These are phyloP conservation scores for Penicillium nordicum DNA, from an alignment of 2,329 filamentous ascomycete genomes.

Conservation along the genomic window DNA sequence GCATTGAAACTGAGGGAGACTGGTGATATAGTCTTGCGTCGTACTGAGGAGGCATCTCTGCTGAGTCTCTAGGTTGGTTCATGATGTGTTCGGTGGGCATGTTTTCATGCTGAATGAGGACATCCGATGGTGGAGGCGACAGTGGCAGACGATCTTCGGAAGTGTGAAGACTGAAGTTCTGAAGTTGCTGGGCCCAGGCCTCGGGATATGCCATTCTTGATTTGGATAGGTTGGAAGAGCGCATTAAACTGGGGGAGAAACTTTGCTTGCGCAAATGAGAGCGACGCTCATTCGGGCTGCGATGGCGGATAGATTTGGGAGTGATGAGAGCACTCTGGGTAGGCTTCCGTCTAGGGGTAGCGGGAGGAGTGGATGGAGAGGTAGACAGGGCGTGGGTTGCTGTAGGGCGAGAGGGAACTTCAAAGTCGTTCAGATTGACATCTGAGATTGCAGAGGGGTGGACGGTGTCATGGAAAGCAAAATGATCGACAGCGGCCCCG, in stretches of 20 bases:
- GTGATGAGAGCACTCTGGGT: slow-evolving; percentile 38
- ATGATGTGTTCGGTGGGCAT: slow-evolving; percentile 32
- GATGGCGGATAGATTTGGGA: slow-evolving; percentile 39
- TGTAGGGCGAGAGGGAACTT: slow-evolving; percentile 28
- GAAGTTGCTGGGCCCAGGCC: slow-evolving; percentile 53
- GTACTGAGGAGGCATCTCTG: slow-evolving; percentile 34
- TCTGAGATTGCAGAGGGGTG: slow-evolving; percentile 37
- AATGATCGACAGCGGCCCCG: slow-evolving; percentile 35
- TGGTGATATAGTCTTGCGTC: slow-evolving; percentile 33
- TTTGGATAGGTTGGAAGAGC: slow-evolving; percentile 48
- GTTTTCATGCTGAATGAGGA: slow-evolving; percentile 39
- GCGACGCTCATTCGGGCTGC: slow-evolving; percentile 42
- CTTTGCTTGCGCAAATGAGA: slow-evolving; percentile 42
- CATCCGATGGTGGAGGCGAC: slow-evolving; percentile 47
- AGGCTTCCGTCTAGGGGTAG: slow-evolving; percentile 36
- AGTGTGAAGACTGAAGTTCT: slow-evolving; percentile 51
- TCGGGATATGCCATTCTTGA: slow-evolving; percentile 43
- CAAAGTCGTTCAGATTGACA: slow-evolving; percentile 31
- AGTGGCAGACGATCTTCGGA: slow-evolving; percentile 43
- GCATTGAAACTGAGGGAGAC: slow-evolving; percentile 34
- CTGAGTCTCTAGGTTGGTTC: slow-evolving; percentile 29
- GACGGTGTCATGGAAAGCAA: slow-evolving; percentile 38
- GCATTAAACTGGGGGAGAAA: slow-evolving; percentile 54
- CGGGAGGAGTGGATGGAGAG: slow-evolving; percentile 37
- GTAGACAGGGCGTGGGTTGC: slow-evolving; percentile 20